phyloP scores from a whole-genome alignment of 345 rosid species.

The Syzygium jambos region DNA sequence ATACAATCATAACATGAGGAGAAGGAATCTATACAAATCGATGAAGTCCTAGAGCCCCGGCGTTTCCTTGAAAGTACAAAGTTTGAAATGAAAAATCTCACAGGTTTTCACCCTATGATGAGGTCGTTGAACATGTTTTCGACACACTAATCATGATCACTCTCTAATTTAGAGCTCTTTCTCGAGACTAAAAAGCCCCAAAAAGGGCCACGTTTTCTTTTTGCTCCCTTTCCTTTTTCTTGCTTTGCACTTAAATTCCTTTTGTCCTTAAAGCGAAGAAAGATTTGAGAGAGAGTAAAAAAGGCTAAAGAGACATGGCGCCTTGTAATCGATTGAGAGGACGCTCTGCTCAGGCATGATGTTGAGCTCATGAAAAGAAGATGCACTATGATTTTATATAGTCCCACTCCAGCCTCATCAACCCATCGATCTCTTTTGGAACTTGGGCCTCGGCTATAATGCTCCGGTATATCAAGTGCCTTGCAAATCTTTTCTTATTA shows the following conservation, averaged over 20 bases:
- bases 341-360: constrained; percentile 8
- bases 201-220: neutral
- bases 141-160: neutral
- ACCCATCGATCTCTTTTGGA: constrained; percentile 75
- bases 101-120: neutral
- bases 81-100: neutral
- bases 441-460: constrained; percentile 55
- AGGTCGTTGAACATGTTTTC: neutral
- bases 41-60: neutral
- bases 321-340: constrained; percentile 10
- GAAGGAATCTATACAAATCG: neutral
- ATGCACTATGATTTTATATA: neutral
- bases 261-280: neutral
- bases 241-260: neutral
- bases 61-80: neutral
- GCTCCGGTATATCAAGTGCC: neutral
- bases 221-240: neutral
- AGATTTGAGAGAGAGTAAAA: neutral
- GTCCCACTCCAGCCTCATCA: constrained; percentile 33
- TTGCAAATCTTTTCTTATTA: neutral
- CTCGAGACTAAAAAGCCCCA: neutral
- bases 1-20: neutral
- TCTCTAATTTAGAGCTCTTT: neutral
- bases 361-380: neutral
- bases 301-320: constrained; percentile 6